Conservation (phyloP, 78 protist genomes). For the Dictyostelium citrinum region DNA sequence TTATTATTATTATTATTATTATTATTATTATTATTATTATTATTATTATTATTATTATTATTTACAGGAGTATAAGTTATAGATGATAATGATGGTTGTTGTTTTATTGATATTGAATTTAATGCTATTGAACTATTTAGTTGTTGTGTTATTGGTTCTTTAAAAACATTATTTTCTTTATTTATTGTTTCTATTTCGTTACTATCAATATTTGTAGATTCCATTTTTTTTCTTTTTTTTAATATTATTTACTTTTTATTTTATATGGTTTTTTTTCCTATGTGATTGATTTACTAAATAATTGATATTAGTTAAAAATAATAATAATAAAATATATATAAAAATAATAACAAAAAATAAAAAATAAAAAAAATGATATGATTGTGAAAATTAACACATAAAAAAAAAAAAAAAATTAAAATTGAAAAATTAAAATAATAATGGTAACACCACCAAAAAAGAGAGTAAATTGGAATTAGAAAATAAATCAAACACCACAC, state of each 20-base stretch:
- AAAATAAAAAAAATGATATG: not conserved
- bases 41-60: not conserved
- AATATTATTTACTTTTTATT: not conserved
- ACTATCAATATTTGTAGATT: not conserved
- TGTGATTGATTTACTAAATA: not conserved
- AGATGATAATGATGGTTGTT: constrained; percentile 14
- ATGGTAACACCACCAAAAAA: not conserved
- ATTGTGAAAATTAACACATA: not conserved
- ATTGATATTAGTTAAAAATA: too few species aligned
- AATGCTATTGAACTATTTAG: not conserved
- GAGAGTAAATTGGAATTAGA: not conserved
- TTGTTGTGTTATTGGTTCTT: not conserved
- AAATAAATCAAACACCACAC: not conserved
- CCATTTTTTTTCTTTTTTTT: not conserved
- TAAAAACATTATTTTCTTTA: not conserved
- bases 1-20: not conserved
- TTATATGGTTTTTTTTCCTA: not conserved
- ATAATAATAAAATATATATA: too few species aligned
- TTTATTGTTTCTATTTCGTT: not conserved
- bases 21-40: too few species aligned
- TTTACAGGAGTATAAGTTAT: not conserved
- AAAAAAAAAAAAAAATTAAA: not conserved
- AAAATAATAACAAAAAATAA: not conserved
- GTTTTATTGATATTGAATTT: constrained; percentile 6
- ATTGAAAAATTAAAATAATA: not conserved